phyloP scores from a whole-genome alignment of 495 filamentous ascomycete species.

The Hypoxylon subgilvum region DNA sequence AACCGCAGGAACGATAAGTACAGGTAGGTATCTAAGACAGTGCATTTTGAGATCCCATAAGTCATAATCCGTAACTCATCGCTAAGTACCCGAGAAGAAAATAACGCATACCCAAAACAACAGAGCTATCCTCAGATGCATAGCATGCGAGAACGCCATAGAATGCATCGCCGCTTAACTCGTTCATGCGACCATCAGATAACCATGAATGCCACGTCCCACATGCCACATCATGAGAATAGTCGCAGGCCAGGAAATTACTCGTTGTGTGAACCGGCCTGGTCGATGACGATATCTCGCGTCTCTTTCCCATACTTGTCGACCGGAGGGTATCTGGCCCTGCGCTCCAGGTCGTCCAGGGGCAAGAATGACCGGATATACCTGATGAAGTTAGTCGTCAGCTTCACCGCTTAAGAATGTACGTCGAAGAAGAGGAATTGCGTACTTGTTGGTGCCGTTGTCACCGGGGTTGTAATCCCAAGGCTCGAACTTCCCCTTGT shows the following conservation, averaged over 20 bases:
- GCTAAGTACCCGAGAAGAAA: conserved; percentile 26
- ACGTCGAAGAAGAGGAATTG: background rate
- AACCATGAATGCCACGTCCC: too few species aligned
- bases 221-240: background rate
- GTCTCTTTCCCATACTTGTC: conserved; percentile 62
- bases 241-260: conserved; percentile 22
- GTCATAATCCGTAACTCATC: conserved; percentile 35
- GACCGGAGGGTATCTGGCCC: conserved; percentile 68
- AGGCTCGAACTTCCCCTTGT: conserved; percentile 67
- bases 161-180: conserved; percentile 17
- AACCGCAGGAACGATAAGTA: conserved; percentile 1
- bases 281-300: conserved; percentile 45
- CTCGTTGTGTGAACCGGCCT: conserved; percentile 56
- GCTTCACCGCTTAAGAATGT: background rate
- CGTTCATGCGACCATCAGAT: background rate
- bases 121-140: background rate
- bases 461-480: conserved; percentile 82
- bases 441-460: conserved; percentile 74
- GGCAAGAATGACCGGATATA: conserved; percentile 73
- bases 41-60: conserved; percentile 4
- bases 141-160: background rate
- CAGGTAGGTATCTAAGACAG: background rate
- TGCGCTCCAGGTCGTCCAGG: conserved; percentile 71
- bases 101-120: background rate
- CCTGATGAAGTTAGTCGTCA: conserved; percentile 39